Base-by-base conservation (phyloP, 2,329 filamentous ascomycete species). In the Aspergillus piperis region DNA sequence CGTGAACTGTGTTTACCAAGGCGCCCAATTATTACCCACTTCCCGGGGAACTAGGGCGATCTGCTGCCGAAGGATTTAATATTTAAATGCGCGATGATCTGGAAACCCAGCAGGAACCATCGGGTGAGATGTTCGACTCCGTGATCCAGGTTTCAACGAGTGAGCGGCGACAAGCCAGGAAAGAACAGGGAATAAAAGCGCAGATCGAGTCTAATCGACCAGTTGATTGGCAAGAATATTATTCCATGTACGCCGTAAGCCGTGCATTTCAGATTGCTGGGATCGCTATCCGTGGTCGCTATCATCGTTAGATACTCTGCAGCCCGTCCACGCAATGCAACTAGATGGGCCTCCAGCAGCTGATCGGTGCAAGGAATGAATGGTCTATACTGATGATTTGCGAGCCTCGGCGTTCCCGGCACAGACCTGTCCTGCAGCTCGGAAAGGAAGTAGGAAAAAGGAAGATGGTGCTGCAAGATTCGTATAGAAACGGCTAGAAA, bases 401-500 rank as follows among this genome's bases (percentile, higher is more conserved):
- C 53, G 19, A 44, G 39, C 39, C 39, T 15, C 39, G 36, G 52
- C 23, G 5, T 36, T 55, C 38, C 27, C 53, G 17, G 30, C 36
- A 23, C 30, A 32, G 17, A 6, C 41, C 25, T 55, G 5, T 25
- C 39, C 53, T 55, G 53, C 53, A 55, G 53, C 53, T 13, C 17
- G 25, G 17, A 30, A 32, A 30, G 25, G 19, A 23, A 23, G 10
- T 13, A 53, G 17, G 25, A 32, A 21, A 42, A 13, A 8, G n/a
- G 17, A 54, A 36, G 19, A 36, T 47, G 53, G 44, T 41, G 53
- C 42, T 55, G 53, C 42, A 38, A 44, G 53, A 55, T 36, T 47
- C 21, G 53, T 32, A 55, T 17, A 27, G 52, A 47, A 55, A 10
- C 53, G n/a, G 41, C 39, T 55, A 55, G 53, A 55, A 55, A 30